Evolutionary conservation across 176 grass and related monocot genomes (phyloP), one percentile per base, ranked within the genome.

Genomic region (Phoenix roebelenii): DNA sequence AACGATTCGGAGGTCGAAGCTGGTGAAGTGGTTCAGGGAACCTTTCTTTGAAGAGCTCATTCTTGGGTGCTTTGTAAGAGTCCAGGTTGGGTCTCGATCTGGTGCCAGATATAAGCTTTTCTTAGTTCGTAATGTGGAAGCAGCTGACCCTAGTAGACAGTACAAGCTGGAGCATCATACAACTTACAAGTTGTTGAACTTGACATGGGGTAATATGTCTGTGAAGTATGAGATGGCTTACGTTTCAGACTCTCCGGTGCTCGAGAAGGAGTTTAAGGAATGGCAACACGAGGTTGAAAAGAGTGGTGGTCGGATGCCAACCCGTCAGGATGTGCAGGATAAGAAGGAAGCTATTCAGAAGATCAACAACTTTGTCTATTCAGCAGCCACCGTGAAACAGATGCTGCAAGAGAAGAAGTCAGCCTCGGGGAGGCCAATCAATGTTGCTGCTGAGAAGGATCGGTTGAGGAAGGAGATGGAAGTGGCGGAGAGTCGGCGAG

Each of bases 21-120:
- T 97, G 48, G 86, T 92, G 48, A 97, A 92, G 64, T 97, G 93
- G 93, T 97, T 88, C 73, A 85, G 91, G 93, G 93, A 97, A 63
- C 93, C 93, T 16, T 97, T 97, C 64, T 97, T 97, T 24, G 93
- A 97, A 70, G 93, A 88, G 1, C 78, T 88, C 0, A 59, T 92
- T 20, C 29, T 67, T 26, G 87, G 87, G 30, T 97, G 93, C 56
- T 97, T 92, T 59, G 87, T 97, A 57, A 66, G 87, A 3, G 81
- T 97, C 58, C 87, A 87, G 20, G 85, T 97, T 59, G 86, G 87
- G 39, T 76, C 69, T 60, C 84, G 76, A 62, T 61, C 55, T n/a
- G 93, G 93, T 29, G 78, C 86, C 0, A 85, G 75, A 35, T 97
- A 97, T 52, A 85, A 88, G 80, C 63, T 97, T 3, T 97, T 83